phyloP scores from a whole-genome alignment of 345 rosid genomes.

The Draba incana region DNA sequence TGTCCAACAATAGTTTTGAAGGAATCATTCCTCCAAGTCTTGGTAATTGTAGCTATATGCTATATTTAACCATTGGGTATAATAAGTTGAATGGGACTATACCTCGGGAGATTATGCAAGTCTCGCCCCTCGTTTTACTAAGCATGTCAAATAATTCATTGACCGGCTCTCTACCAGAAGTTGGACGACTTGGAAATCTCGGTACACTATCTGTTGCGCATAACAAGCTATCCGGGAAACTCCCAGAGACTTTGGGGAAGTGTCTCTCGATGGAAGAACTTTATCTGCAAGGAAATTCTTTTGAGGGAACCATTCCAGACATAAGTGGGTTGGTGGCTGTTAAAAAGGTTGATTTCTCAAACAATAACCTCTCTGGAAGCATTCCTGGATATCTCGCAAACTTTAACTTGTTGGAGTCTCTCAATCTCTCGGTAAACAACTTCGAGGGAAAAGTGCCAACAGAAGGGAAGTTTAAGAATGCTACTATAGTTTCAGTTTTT shows the following conservation, averaged over 20 bases:
- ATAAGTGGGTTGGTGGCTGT: neutral
- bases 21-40: conserved; percentile 23
- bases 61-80: neutral
- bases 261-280: conserved; percentile 3
- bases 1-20: conserved; percentile 9
- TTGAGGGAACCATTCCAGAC: conserved; percentile 24
- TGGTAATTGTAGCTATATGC: neutral
- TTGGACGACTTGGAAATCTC: neutral
- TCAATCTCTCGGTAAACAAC: conserved; percentile 34
- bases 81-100: conserved; percentile 39
- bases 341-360: conserved; percentile 11
- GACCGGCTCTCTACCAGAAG: conserved; percentile 9
- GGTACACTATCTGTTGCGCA: neutral
- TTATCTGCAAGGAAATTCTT: neutral
- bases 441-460: conserved; percentile 34
- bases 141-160: neutral
- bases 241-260: conserved; percentile 5
- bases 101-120: conserved; percentile 36
- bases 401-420: neutral
- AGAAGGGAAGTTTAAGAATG: conserved; percentile 35
- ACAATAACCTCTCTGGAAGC: conserved; percentile 22
- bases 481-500: neutral
- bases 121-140: neutral
- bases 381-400: conserved; percentile 24
- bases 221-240: conserved; percentile 13